A percentile compares a stretch with the other conserved stretches of the same genome.
phyloP scores from a whole-genome alignment of 495 filamentous ascomycete genomes.

The Penicillium coprophilum region DNA sequence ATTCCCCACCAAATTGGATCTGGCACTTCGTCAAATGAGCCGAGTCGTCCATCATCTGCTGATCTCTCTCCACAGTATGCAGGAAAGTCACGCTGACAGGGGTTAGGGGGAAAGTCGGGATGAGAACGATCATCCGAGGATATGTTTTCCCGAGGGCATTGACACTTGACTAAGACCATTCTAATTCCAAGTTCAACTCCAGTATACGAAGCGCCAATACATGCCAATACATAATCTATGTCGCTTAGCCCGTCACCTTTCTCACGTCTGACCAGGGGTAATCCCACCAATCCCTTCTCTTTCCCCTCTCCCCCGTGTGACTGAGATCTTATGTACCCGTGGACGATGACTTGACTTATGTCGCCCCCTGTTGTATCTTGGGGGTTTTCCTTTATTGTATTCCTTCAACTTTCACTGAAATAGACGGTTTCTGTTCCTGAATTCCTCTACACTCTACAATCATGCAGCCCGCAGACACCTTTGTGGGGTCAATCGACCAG shows the following conservation, averaged over 20 bases:
- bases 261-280: constrained; percentile 12
- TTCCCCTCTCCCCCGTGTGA: constrained; percentile 1
- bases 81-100: not conserved
- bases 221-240: not conserved
- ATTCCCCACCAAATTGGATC: not conserved
- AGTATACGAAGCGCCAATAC: not conserved
- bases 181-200: not conserved
- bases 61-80: constrained; percentile 17
- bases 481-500: constrained; percentile 80
- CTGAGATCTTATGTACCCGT: not conserved
- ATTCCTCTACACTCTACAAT: constrained; percentile 1
- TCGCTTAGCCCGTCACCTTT: not conserved
- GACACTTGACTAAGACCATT: not conserved
- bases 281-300: constrained; percentile 27
- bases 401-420: not conserved
- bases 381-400: not conserved
- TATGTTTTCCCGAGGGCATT: not conserved
- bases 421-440: not conserved
- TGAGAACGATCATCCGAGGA: too few species aligned
- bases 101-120: not conserved
- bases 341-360: not conserved
- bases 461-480: constrained; percentile 39
- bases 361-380: not conserved
- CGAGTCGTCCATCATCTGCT: constrained; percentile 14
- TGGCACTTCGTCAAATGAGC: constrained; percentile 16